phyloP scores from a whole-genome alignment of 495 filamentous ascomycete genomes.

The Penicillium roqueforti region DNA sequence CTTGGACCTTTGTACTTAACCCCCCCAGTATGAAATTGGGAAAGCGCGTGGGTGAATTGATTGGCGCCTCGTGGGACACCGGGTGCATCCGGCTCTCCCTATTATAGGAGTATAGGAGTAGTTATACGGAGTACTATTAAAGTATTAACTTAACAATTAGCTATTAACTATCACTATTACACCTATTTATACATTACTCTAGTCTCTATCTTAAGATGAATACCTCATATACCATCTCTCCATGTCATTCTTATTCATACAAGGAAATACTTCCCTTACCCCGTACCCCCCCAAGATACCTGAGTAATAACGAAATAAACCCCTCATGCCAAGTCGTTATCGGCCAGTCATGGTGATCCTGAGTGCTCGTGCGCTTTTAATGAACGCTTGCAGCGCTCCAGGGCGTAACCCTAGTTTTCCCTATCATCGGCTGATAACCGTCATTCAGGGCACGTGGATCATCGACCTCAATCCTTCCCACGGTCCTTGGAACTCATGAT shows the following conservation, averaged over 20 bases:
- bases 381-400: conserved; percentile 11
- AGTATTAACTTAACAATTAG: neutral
- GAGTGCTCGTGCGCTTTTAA: conserved; percentile 10
- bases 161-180: too few relatives aligned
- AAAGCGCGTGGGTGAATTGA: conserved; percentile 23
- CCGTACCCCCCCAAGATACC: neutral
- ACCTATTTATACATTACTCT: too few relatives aligned
- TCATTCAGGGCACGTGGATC: conserved; percentile 5
- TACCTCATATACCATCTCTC: neutral
- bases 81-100: conserved; percentile 16
- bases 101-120: too few relatives aligned
- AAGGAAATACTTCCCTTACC: neutral
- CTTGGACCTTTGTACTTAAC: neutral
- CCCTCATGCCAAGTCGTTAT: conserved; percentile 12
- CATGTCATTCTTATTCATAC: neutral
- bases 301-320: neutral
- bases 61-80: conserved; percentile 26
- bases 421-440: conserved; percentile 10
- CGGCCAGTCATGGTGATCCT: conserved; percentile 6
- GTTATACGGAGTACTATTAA: too few relatives aligned
- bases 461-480: too few relatives aligned
- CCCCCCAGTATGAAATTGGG: conserved; percentile 18
- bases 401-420: conserved; percentile 11
- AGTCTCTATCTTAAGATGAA: too few relatives aligned
- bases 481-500: too few relatives aligned